These are phyloP conservation scores for Tolypocladium cylindrosporum DNA, from an alignment of 2,329 filamentous ascomycete genomes.

Conservation along the genomic window DNA sequence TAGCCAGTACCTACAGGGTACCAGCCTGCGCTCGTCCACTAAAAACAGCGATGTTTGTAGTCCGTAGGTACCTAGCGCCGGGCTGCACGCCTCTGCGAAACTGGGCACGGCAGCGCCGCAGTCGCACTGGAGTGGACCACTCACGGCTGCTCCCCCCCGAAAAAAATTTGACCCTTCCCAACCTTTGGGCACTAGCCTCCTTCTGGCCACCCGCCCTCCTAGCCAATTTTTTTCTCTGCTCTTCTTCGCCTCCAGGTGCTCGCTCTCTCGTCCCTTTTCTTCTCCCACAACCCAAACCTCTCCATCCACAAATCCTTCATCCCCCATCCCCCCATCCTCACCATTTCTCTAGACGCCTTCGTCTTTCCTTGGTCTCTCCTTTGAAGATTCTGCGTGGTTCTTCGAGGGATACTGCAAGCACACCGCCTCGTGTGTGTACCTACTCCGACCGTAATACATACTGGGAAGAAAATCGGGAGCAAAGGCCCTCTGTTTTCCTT, in stretches of 20 bases:
- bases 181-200: neutral
- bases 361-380: constrained; percentile 35
- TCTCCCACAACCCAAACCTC: constrained; percentile 23
- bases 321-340: constrained; percentile 17
- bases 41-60: neutral
- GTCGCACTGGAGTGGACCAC: neutral
- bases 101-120: constrained; percentile 1
- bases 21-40: neutral
- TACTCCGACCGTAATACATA: constrained; percentile 15
- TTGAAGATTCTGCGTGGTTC: constrained; percentile 34
- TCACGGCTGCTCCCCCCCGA: neutral
- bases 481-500: constrained; percentile 23
- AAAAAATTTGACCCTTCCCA: constrained; percentile 4
- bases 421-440: constrained; percentile 16
- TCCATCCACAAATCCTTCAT: constrained; percentile 18
- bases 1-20: neutral
- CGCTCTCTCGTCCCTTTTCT: constrained; percentile 14
- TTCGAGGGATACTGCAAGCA: constrained; percentile 27
- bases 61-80: neutral
- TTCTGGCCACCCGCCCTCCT: constrained; percentile 11
- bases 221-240: constrained; percentile 21
- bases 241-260: constrained; percentile 18
- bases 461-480: constrained; percentile 21
- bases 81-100: neutral
- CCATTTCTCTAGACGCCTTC: constrained; percentile 18